These are phyloP conservation scores for Kodamaea arcana DNA, from an alignment of 1,139 yeast genomes.

Conservation along the genomic window DNA sequence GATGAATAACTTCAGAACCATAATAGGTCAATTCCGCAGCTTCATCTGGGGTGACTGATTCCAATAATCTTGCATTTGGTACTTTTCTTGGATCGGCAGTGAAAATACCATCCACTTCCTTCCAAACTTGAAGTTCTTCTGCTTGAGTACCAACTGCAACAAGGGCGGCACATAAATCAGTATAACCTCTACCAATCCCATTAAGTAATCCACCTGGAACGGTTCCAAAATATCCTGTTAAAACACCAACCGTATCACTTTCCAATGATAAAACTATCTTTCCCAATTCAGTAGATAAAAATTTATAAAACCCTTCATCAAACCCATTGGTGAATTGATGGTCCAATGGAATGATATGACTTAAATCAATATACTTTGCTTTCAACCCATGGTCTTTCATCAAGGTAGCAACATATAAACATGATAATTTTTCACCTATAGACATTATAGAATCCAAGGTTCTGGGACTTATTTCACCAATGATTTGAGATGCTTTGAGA, in stretches of 20 bases:
- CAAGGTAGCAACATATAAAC: constrained; percentile 81
- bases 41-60: constrained; percentile 94
- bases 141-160: constrained; percentile 91
- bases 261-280: constrained; percentile 46
- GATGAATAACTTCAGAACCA: constrained; percentile 97
- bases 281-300: constrained; percentile 58
- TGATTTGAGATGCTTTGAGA: constrained; percentile 80
- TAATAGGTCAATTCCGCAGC: constrained; percentile 97
- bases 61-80: constrained; percentile 77
- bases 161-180: constrained; percentile 95
- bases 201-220: constrained; percentile 92
- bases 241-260: constrained; percentile 67
- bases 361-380: constrained; percentile 75
- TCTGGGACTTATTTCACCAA: constrained; percentile 87
- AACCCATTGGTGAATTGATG: constrained; percentile 51
- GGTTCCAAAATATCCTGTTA: constrained; percentile 92
- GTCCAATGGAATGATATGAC: constrained; percentile 63
- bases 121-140: constrained; percentile 95
- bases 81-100: constrained; percentile 98
- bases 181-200: constrained; percentile 95
- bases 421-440: constrained; percentile 88
- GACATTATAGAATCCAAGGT: constrained; percentile 89
- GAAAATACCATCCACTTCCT: constrained; percentile 97
- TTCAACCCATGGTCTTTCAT: constrained; percentile 77
- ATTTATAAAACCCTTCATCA: constrained; percentile 65